phyloP scores from a whole-genome alignment of 257 asterid genomes.

The Perilla frutescens region DNA sequence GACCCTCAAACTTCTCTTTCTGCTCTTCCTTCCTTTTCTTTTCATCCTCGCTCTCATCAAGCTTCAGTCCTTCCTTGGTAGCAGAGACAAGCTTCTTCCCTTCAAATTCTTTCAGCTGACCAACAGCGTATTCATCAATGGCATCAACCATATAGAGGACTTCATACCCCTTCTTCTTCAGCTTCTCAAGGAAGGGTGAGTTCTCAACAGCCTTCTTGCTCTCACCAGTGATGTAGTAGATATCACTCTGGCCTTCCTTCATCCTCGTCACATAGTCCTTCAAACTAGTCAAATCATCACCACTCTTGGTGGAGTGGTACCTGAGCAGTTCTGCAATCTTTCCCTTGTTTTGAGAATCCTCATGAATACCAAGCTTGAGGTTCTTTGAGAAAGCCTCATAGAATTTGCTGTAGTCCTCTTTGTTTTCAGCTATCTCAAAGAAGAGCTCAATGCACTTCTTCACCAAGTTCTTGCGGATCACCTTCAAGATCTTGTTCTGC shows the following conservation, averaged over 20 bases:
- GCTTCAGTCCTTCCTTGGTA: slow-evolving; percentile 76
- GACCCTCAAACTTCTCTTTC: slow-evolving; percentile 62
- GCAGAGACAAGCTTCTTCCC: slow-evolving; percentile 74
- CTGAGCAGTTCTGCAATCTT: slow-evolving; percentile 62
- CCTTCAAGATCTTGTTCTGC: slow-evolving; percentile 73
- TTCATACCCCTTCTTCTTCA: slow-evolving; percentile 72
- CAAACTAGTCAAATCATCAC: slow-evolving; percentile 68
- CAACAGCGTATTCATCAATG: slow-evolving; percentile 69
- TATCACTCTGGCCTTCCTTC: slow-evolving; percentile 70
- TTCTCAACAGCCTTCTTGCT: slow-evolving; percentile 80
- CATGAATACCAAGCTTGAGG: slow-evolving; percentile 68
- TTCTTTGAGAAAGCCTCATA: slow-evolving; percentile 73
- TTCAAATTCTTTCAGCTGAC: slow-evolving; percentile 67
- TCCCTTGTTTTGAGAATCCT: slow-evolving; percentile 62
- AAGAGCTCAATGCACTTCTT: slow-evolving; percentile 77
- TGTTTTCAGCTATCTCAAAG: slow-evolving; percentile 71
- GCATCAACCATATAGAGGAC: slow-evolving; percentile 76
- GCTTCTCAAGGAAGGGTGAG: slow-evolving; percentile 72
- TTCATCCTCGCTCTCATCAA: slow-evolving; percentile 69
- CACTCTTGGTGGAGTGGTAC: slow-evolving; percentile 71
- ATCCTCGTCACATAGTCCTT: slow-evolving; percentile 75
- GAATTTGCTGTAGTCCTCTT: slow-evolving; percentile 69
- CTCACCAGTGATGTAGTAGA: slow-evolving; percentile 70
- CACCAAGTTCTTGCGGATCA: slow-evolving; percentile 72
- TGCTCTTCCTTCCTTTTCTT: slow-evolving; percentile 61